phyloP scores from a whole-genome alignment of 2,329 filamentous ascomycete genomes.

The Alternaria longipes region DNA sequence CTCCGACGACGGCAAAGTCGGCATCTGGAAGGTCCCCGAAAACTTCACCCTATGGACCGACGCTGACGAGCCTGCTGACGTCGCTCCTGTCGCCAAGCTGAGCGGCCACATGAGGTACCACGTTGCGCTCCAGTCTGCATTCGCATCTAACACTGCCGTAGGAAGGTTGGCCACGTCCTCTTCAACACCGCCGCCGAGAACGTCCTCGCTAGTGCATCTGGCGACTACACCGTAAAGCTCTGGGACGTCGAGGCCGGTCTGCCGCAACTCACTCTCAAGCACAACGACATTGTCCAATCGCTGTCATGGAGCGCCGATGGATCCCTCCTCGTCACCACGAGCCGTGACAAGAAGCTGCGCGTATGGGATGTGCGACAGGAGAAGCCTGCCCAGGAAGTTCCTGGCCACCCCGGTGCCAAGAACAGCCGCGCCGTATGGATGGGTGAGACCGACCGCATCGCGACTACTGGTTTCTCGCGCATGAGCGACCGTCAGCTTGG shows the following conservation, averaged over 20 bases:
- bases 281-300: constrained; percentile 92
- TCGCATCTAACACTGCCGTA: constrained; percentile 52
- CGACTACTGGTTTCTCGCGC: constrained; percentile 94
- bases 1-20: constrained; percentile 96
- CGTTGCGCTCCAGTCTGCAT: neutral
- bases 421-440: constrained; percentile 97
- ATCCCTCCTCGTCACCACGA: constrained; percentile 86
- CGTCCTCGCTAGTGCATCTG: constrained; percentile 92
- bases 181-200: constrained; percentile 98
- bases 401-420: constrained; percentile 92
- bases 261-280: constrained; percentile 77
- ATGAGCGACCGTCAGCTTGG: constrained; percentile 98
- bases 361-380: constrained; percentile 98
- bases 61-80: constrained; percentile 80
- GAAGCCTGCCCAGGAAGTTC: constrained; percentile 81
- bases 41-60: constrained; percentile 86
- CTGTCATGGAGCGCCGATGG: constrained; percentile 95
- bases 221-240: constrained; percentile 92
- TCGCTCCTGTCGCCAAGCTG: constrained; percentile 82
- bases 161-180: constrained; percentile 96
- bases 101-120: constrained; percentile 83
- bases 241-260: constrained; percentile 90
- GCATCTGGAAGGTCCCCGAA: constrained; percentile 93
- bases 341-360: constrained; percentile 96
- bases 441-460: constrained; percentile 94